Conservation (phyloP, 768 basidiomycete species). For the Leccinum sublutescens region DNA sequence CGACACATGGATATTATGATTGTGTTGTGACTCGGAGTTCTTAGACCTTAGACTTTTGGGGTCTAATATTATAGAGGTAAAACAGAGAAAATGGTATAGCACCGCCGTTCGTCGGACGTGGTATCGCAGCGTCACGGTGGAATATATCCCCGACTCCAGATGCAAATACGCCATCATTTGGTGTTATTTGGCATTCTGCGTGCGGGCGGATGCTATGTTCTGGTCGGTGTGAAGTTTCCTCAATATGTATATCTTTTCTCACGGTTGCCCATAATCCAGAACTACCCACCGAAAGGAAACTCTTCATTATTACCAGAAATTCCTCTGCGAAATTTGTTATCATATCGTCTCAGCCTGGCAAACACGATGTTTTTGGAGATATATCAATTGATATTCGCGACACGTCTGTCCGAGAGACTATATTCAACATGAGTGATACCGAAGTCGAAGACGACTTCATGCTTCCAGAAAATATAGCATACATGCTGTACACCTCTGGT, state of each 20-base stretch:
- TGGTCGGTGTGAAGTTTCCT: constrained; percentile 33
- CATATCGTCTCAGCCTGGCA: constrained; percentile 24
- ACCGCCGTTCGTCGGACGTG: too few relatives aligned
- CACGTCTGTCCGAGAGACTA: constrained; percentile 23
- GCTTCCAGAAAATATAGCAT: constrained; percentile 36
- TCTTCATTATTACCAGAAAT: constrained; percentile 41
- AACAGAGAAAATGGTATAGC: too few relatives aligned
- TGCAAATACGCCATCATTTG: constrained; percentile 29
- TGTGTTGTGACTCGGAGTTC: too few relatives aligned
- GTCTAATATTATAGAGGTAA: too few relatives aligned
- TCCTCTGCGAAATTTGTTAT: constrained; percentile 42
- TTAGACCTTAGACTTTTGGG: too few relatives aligned
- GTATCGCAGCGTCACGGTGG: too few relatives aligned
- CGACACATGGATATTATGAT: too few relatives aligned
- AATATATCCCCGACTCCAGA: too few relatives aligned
- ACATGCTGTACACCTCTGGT: constrained; percentile 55
- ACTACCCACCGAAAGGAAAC: constrained; percentile 44
- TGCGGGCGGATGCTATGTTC: constrained; percentile 52
- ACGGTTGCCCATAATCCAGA: constrained; percentile 38
- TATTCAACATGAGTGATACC: constrained; percentile 28
- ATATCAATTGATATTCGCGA: constrained; percentile 22
- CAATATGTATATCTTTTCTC: neutral
- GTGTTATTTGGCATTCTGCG: constrained; percentile 44
- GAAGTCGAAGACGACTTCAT: constrained; percentile 27
- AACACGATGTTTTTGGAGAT: constrained; percentile 19